phyloP scores from a whole-genome alignment of 2,329 filamentous ascomycete species.

The Ceratocystis huliohia region DNA sequence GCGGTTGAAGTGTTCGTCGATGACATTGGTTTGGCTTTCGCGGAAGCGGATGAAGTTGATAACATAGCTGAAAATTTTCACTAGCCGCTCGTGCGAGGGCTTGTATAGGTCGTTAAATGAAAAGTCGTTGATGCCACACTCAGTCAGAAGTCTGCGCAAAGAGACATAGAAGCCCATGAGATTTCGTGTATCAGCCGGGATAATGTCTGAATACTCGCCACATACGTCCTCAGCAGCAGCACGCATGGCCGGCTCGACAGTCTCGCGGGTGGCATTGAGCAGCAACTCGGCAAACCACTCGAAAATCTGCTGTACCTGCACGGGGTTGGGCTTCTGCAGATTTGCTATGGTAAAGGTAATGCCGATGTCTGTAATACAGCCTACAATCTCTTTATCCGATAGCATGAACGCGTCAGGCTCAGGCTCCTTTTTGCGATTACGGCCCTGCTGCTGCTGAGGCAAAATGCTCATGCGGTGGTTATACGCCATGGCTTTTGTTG shows the following conservation, averaged over 20 bases:
- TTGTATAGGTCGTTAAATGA: constrained; percentile 84
- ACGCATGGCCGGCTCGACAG: constrained; percentile 88
- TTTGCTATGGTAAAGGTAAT: constrained; percentile 78
- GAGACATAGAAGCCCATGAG: constrained; percentile 92
- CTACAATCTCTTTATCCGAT: constrained; percentile 70
- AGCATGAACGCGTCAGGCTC: constrained; percentile 49
- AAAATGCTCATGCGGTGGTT: constrained; percentile 50
- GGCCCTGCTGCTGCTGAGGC: constrained; percentile 38
- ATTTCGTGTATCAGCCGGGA: constrained; percentile 79
- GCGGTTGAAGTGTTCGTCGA: constrained; percentile 89
- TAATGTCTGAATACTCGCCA: constrained; percentile 70
- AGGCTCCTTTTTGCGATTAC: constrained; percentile 46
- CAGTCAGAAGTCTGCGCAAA: constrained; percentile 62
- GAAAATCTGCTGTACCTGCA: constrained; percentile 93
- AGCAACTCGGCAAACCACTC: constrained; percentile 94
- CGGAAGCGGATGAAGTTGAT: constrained; percentile 99
- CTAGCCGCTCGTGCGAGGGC: constrained; percentile 77
- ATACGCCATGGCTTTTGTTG: constrained; percentile 38
- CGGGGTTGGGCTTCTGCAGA: constrained; percentile 82
- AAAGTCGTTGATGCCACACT: constrained; percentile 89
- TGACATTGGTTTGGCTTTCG: constrained; percentile 77
- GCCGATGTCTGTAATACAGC: constrained; percentile 93
- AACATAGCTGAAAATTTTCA: constrained; percentile 92
- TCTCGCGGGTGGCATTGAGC: constrained; percentile 85
- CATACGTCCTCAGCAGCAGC: constrained; percentile 80